phyloP scores from a whole-genome alignment of 805 yeast genomes.

The Barnettozyma siamensis region DNA sequence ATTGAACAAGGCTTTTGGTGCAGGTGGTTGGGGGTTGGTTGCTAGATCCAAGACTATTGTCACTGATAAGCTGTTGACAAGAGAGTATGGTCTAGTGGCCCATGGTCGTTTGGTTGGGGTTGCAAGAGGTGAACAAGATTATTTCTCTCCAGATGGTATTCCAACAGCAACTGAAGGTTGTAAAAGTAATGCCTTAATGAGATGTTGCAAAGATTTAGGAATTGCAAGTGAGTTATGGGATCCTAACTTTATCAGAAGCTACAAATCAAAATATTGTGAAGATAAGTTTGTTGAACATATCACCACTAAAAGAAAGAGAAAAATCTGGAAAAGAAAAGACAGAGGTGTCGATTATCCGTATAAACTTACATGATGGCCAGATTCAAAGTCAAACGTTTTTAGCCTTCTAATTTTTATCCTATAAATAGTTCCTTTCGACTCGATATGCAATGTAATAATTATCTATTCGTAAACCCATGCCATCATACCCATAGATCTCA shows the following conservation, averaged over 20 bases:
- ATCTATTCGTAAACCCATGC: no score
- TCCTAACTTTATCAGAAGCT: conserved; percentile 74
- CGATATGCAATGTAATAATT: no score
- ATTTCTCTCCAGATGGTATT: conserved; percentile 76
- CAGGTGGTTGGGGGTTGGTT: conserved; percentile 98
- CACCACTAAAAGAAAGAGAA: conserved; percentile 76
- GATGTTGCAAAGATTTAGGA: conserved; percentile 96
- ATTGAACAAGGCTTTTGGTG: conserved; percentile 87
- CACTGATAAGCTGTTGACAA: conserved; percentile 67
- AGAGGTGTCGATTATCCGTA: conserved; percentile 83
- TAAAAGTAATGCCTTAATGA: conserved; percentile 92
- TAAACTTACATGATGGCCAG: conserved; percentile 36
- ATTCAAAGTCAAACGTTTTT: neutral
- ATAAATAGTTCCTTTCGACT: neutral
- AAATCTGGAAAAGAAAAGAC: conserved; percentile 87
- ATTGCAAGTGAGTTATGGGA: conserved; percentile 98
- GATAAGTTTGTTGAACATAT: conserved; percentile 83
- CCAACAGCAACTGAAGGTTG: conserved; percentile 98
- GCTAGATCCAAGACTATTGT: conserved; percentile 84
- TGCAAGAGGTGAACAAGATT: conserved; percentile 95
- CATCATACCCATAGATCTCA: no score
- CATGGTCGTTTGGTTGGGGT: conserved; percentile 85
- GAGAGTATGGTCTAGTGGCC: conserved; percentile 87
- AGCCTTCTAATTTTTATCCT: neutral
- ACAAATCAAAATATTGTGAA: conserved; percentile 63